Evolutionary conservation across 139 green algal genomes (phyloP).

Genomic region (Bryopsis sp.): DNA sequence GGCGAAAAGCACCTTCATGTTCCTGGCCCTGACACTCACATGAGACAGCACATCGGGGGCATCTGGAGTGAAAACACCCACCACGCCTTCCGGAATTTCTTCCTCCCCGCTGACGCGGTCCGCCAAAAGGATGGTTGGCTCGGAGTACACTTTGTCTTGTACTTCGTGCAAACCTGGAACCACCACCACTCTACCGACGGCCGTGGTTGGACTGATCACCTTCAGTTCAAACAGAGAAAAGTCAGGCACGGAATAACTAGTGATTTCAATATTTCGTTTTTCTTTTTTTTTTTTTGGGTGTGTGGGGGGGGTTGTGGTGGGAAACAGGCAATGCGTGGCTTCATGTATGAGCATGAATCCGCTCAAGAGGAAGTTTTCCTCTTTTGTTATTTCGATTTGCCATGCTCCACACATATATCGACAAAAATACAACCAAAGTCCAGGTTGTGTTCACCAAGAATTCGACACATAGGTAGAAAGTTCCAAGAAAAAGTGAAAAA

Average conservation of each 20-base stretch:
- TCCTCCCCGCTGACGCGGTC: slow-evolving; percentile 81
- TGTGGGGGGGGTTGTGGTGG: background rate
- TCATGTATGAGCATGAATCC: too few species aligned
- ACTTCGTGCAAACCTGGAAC: slow-evolving; percentile 67
- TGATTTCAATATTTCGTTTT: too few species aligned
- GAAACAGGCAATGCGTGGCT: background rate
- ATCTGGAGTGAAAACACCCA: slow-evolving; percentile 77
- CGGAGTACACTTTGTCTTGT: slow-evolving; percentile 75
- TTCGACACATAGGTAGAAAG: too few species aligned
- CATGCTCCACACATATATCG: too few species aligned
- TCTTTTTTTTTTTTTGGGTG: background rate
- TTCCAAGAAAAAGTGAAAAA: too few species aligned
- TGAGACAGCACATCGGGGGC: slow-evolving; percentile 86
- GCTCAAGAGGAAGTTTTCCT: too few species aligned
- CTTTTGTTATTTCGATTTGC: too few species aligned
- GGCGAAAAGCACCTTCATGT: slow-evolving; percentile 59
- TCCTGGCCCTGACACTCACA: slow-evolving; percentile 80
- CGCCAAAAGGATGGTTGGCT: slow-evolving; percentile 78
- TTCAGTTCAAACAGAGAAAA: slow-evolving; percentile 19
- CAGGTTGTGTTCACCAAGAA: too few species aligned
- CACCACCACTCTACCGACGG: slow-evolving; percentile 56
- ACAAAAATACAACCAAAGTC: too few species aligned
- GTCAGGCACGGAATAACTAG: background rate
- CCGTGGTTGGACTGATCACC: slow-evolving; percentile 65
- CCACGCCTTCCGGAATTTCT: slow-evolving; percentile 83